phyloP scores from a whole-genome alignment of 148 eudicot species.

The Cornus controversa region DNA sequence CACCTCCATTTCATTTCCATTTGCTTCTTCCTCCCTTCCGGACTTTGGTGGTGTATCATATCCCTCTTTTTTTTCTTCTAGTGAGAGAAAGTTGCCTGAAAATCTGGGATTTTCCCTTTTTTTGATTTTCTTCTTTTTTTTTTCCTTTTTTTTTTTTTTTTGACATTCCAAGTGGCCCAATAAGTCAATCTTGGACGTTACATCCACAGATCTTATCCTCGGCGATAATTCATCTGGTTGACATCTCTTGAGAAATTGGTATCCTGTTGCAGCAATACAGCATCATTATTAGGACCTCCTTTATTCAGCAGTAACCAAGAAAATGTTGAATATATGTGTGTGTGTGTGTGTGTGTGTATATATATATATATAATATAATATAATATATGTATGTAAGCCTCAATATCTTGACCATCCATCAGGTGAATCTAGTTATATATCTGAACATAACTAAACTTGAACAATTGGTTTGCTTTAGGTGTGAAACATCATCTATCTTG shows the following conservation, averaged over 20 bases:
- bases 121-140: not conserved
- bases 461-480: too few species aligned
- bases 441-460: too few species aligned
- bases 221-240: slow-evolving; percentile 61
- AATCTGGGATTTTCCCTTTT: slow-evolving; percentile 20
- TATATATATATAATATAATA: not conserved
- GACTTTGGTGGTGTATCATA: slow-evolving; percentile 1
- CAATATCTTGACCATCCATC: not conserved
- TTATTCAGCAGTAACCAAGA: slow-evolving; percentile 7
- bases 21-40: not conserved
- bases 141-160: not conserved
- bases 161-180: slow-evolving; percentile 9
- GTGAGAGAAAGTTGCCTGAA: slow-evolving; percentile 20
- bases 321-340: too few species aligned
- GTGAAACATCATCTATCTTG: not conserved
- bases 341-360: too few species aligned
- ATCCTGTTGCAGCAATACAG: slow-evolving; percentile 47
- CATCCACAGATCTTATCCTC: slow-evolving; percentile 57
- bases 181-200: slow-evolving; percentile 30
- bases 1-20: slow-evolving; percentile 20
- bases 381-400: too few species aligned
- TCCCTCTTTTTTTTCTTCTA: not conserved
- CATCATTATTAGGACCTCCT: slow-evolving; percentile 18
- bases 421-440: too few species aligned
- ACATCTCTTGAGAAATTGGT: slow-evolving; percentile 55